A percentile compares a stretch with the other conserved stretches of the same genome.
Conservation (phyloP, 768 basidiomycete genomes). For the Boletellus sp. region DNA sequence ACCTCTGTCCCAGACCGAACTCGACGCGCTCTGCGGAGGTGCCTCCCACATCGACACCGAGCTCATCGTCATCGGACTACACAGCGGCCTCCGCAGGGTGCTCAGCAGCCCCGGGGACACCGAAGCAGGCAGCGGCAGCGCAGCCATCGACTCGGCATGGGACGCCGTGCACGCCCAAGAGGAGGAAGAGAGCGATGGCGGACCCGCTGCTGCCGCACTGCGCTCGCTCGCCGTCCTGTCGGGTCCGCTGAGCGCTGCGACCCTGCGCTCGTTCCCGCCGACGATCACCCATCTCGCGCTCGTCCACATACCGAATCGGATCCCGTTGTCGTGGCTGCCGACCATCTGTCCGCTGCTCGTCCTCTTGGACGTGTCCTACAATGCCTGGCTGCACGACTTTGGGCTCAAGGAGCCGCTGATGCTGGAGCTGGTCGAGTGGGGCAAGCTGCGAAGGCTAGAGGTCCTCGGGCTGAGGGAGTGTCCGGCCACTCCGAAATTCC, state of each 20-base stretch:
- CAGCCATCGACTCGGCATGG: constrained; percentile 32
- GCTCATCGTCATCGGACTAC: constrained; percentile 58
- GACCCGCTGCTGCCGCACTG: constrained; percentile 33
- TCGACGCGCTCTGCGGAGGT: constrained; percentile 48
- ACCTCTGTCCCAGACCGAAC: constrained; percentile 49
- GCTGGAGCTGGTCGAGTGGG: constrained; percentile 56
- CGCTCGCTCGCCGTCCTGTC: constrained; percentile 51
- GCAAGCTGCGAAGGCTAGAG: constrained; percentile 48
- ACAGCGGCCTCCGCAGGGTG: constrained; percentile 34
- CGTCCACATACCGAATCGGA: constrained; percentile 44
- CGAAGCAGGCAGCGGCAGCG: no score
- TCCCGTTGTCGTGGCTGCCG: constrained; percentile 57
- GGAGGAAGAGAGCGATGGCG: constrained; percentile 21
- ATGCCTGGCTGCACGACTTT: constrained; percentile 39
- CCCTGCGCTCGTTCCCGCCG: constrained; percentile 52
- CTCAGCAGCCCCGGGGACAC: not conserved
- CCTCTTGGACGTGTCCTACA: constrained; percentile 67
- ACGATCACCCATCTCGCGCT: constrained; percentile 64
- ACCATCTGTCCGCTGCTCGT: constrained; percentile 57
- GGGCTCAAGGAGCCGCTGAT: constrained; percentile 21
- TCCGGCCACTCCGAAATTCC: constrained; percentile 39
- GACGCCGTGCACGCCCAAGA: constrained; percentile 31
- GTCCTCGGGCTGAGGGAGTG: constrained; percentile 58
- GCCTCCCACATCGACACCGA: constrained; percentile 60
- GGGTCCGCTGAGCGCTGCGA: constrained; percentile 40